Percentiles rank a stretch among this genome's conserved stretches.
phyloP scores from a whole-genome alignment of 108 stramenopile species.

The Stephanodiscus minutulus region DNA sequence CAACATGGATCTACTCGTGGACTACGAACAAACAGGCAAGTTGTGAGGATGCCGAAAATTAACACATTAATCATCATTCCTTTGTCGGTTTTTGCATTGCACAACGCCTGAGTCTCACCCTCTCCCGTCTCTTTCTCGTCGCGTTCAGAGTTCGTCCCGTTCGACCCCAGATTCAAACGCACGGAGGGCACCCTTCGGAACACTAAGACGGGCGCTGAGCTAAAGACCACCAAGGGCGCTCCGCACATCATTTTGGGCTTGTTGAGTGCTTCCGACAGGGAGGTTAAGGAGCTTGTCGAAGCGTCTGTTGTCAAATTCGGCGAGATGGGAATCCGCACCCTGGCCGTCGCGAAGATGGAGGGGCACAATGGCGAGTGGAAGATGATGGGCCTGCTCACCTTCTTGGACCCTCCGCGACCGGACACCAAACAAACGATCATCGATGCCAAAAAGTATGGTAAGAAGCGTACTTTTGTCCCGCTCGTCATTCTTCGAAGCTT shows the following conservation, averaged over 20 bases:
- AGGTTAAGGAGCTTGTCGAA: constrained; percentile 47
- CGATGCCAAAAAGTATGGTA: constrained; percentile 48
- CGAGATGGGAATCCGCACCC: constrained; percentile 66
- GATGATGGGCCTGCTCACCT: constrained; percentile 74
- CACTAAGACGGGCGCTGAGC: constrained; percentile 41
- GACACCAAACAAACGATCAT: constrained; percentile 78
- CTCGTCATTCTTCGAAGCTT: not conserved
- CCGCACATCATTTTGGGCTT: constrained; percentile 69
- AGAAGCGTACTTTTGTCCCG: not conserved
- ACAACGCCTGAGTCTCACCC: not conserved
- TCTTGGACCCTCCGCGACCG: constrained; percentile 84
- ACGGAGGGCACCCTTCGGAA: constrained; percentile 67
- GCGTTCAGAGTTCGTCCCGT: constrained; percentile 65
- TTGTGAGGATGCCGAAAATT: not conserved
- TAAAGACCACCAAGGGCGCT: constrained; percentile 80
- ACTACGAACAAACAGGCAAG: constrained; percentile 45
- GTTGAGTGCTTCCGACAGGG: constrained; percentile 21
- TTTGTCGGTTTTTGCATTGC: not conserved
- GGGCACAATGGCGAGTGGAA: constrained; percentile 51
- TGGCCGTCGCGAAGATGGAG: constrained; percentile 67
- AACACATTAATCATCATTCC: too few species aligned
- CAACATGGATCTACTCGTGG: constrained; percentile 41
- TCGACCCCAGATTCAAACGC: constrained; percentile 78
- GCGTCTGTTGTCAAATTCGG: constrained; percentile 61
- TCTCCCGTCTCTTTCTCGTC: constrained; percentile 1